Base-by-base conservation (phyloP, 306 rosid species). In the Cercis canadensis region DNA sequence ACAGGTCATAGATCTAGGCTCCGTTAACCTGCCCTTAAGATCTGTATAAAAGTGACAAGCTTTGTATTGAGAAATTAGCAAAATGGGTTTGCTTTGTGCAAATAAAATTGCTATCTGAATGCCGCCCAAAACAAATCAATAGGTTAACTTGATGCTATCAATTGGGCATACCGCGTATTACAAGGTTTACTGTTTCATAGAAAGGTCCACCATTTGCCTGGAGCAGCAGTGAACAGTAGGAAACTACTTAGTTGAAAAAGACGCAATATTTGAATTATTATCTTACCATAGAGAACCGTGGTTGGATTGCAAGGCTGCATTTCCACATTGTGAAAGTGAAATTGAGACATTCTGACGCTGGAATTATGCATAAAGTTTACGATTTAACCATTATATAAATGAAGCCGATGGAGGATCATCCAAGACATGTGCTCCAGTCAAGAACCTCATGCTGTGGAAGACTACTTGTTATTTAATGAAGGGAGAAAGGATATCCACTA, bases 281-380 rank as follows among this genome's bases (percentile, higher is more conserved):
- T n/a, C n/a, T n/a, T n/a, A n/a, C n/a, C n/a, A n/a, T n/a, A n/a
- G n/a, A n/a, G n/a, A n/a, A n/a, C n/a, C n/a, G n/a, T n/a, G n/a
- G n/a, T n/a, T n/a, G n/a, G n/a, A 29, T 40, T 29, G 46, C 16
- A 8, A 63, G 75, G 53, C 73, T 69, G 53, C 51, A 73, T 44
- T 72, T 77, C 45, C 29, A 67, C 75, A 24, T 65, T 60, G 76
- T 33, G 67, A 69, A 60, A 55, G 64, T 19, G 47, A 76, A 37
- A 12, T 62, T 43, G 12, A 4, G 7, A 62, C 39, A 9, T n/a
- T 9, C n/a, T 13, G n/a, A 1, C 4, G 54, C 19, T 18, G 13
- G 39, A 12, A 43, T 41, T 18, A 44, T 13, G 8, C 7, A 47
- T 19, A 45, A n/a, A 51, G 16, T 8, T 15, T 21, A 0, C 3